Conservation (phyloP, 2,329 filamentous ascomycete genomes). For the Neofusicoccum parvum region DNA sequence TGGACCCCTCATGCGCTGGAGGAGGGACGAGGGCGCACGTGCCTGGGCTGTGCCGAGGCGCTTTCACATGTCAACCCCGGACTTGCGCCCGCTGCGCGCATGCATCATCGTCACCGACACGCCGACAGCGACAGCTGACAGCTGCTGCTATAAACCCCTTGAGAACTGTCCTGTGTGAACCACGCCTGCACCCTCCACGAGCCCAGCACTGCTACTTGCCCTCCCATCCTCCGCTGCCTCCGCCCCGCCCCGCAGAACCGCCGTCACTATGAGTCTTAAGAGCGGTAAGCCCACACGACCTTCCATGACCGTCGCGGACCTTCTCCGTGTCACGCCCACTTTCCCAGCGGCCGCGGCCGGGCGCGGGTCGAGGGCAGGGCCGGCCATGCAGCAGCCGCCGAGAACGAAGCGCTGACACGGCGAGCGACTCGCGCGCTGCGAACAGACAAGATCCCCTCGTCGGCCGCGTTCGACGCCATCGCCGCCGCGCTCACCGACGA, state of each 20-base stretch:
- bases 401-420: not conserved
- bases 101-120: conserved; percentile 16
- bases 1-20: not conserved
- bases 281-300: conserved; percentile 57
- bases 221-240: not conserved
- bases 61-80: conserved; percentile 21
- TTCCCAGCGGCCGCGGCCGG: not conserved
- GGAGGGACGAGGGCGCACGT: not conserved
- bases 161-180: not conserved
- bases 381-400: not conserved
- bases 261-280: conserved; percentile 67
- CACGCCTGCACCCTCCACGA: not conserved
- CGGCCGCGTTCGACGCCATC: conserved; percentile 88
- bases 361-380: not conserved
- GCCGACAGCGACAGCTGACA: conserved; percentile 8
- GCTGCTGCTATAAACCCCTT: conserved; percentile 15
- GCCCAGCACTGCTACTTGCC: not conserved
- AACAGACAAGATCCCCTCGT: conserved; percentile 74
- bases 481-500: conserved; percentile 67
- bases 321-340: conserved; percentile 7
- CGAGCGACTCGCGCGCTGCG: not conserved
- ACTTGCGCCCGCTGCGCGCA: conserved; percentile 14
- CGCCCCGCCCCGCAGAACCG: not conserved
- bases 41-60: conserved; percentile 16
- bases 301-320: not conserved